phyloP scores from a whole-genome alignment of 2,329 filamentous ascomycete genomes.

The Pseudomassariella vexata region DNA sequence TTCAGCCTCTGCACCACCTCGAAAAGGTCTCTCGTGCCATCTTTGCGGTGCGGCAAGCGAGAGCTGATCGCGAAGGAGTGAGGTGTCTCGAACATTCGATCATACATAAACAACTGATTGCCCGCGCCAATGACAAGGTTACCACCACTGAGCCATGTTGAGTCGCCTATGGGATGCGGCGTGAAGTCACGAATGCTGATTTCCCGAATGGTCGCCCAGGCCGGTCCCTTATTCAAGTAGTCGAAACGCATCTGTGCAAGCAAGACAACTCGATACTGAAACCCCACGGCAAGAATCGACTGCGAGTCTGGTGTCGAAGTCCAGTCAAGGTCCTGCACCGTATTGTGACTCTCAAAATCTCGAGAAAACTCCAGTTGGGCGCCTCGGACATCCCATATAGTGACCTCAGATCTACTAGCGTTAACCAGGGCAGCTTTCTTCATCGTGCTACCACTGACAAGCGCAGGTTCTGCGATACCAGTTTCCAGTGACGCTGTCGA shows the following conservation, averaged over 20 bases:
- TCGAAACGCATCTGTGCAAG: conserved; percentile 87
- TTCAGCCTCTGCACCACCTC: conserved; percentile 79
- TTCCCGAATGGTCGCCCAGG: conserved; percentile 80
- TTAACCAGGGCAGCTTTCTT: conserved; percentile 84
- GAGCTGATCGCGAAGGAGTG: conserved; percentile 52
- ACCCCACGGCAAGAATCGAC: conserved; percentile 86
- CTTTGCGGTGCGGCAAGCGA: conserved; percentile 40
- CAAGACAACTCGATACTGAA: conserved; percentile 76
- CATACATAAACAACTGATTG: conserved; percentile 84
- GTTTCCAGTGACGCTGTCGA: conserved; percentile 79
- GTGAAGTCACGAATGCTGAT: conserved; percentile 77
- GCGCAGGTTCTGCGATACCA: conserved; percentile 62
- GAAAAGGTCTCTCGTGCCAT: conserved; percentile 64
- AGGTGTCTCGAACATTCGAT: conserved; percentile 63
- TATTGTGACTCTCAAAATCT: conserved; percentile 65
- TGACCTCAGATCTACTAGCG: conserved; percentile 64
- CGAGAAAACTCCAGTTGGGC: conserved; percentile 77
- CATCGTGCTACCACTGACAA: conserved; percentile 80
- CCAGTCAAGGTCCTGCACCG: conserved; percentile 86
- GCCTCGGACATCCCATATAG: conserved; percentile 85
- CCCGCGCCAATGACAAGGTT: conserved; percentile 83
- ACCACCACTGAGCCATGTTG: conserved; percentile 82
- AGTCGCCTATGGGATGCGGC: conserved; percentile 87
- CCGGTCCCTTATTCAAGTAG: conserved; percentile 82
- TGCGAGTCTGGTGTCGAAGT: conserved; percentile 85